Base-by-base conservation (phyloP, 495 filamentous ascomycete genomes). In the Neurospora sp. region DNA sequence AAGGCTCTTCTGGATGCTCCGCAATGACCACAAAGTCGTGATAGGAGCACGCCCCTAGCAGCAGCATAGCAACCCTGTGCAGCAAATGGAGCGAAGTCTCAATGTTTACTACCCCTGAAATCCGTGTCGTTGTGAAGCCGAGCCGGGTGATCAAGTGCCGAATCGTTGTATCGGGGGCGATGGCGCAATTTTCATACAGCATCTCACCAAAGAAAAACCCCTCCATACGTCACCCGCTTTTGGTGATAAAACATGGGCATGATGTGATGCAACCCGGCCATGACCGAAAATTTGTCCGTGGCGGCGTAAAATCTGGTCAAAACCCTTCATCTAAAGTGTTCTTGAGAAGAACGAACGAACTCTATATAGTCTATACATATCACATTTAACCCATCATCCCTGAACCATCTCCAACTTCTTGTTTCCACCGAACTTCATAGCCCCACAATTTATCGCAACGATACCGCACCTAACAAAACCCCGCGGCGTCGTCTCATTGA, bases 151-250 rank as follows among this genome's bases (percentile, higher is more conserved):
- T 35, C 27, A 66, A 66, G 54, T 66, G 54, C 54, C 54, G 27
- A 66, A 66, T 66, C 54, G 54, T 66, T 66, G 31, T 66, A 66
- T 66, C 54, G 54, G 54, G 27, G 54, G 20, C 70, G 71, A 72
- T 72, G 71, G 71, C 71, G 71, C 71, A 71, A 72, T 73, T 75
- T 37, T 37, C 70, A 9, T 40, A 54, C 42, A 69, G 37, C 54
- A 66, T 66, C 54, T 66, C 54, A 66, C 54, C 23, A 66, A 66
- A 66, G 14, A 35, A 66, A 66, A 66, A 18, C 14, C 14, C 54
- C 54, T 66, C 54, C 54, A 66, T 66, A 66, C 54, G 54, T 66
- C 54, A 66, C 54, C 27, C 54, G 27, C 48, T 27, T 48, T 59
- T 59, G 20, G 23, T 59, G 11, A 14, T 8, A 18, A 62, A 62